phyloP scores from a whole-genome alignment of 1,139 yeast genomes.

The Geotrichum klebahnii region DNA sequence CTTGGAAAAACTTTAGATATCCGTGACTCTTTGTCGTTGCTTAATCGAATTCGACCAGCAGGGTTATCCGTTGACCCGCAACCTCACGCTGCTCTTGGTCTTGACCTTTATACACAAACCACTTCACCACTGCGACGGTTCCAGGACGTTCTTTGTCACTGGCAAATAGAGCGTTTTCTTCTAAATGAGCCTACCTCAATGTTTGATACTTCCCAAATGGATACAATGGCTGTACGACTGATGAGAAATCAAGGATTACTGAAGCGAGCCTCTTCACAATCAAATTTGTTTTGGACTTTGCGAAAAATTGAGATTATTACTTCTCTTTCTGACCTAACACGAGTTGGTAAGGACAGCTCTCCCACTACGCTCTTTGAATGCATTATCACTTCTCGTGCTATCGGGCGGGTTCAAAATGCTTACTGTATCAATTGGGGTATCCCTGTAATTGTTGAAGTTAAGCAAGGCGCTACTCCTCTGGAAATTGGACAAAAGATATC shows the following conservation, averaged over 20 bases:
- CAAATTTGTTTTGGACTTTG: slow-evolving; percentile 19
- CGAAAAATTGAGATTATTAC: slow-evolving; percentile 12
- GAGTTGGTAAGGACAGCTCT: background rate
- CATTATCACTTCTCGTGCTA: slow-evolving; percentile 10
- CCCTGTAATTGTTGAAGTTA: slow-evolving; percentile 7
- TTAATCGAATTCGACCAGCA: slow-evolving; percentile 42
- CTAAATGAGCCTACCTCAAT: slow-evolving; percentile 13
- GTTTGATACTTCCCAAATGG: slow-evolving; percentile 18
- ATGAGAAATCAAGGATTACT: slow-evolving; percentile 20
- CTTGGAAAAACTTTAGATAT: slow-evolving; percentile 22
- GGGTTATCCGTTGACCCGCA: slow-evolving; percentile 42
- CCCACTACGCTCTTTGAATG: slow-evolving; percentile 12
- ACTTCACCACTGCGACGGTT: slow-evolving; percentile 88
- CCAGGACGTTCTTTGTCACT: slow-evolving; percentile 77
- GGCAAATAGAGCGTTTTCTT: slow-evolving; percentile 56
- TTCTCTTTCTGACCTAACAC: background rate
- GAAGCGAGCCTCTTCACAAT: slow-evolving; percentile 16
- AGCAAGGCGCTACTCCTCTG: slow-evolving; percentile 14
- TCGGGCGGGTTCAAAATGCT: slow-evolving; percentile 16
- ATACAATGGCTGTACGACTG: slow-evolving; percentile 16
- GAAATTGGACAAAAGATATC: slow-evolving; percentile 10
- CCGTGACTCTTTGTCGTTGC: slow-evolving; percentile 13
- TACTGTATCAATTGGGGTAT: slow-evolving; percentile 26
- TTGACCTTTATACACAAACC: slow-evolving; percentile 61
- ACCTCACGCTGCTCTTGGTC: slow-evolving; percentile 63